These are phyloP conservation scores for Citeromyces siamensis DNA, from an alignment of 1,139 yeast genomes.

Conservation along the genomic window DNA sequence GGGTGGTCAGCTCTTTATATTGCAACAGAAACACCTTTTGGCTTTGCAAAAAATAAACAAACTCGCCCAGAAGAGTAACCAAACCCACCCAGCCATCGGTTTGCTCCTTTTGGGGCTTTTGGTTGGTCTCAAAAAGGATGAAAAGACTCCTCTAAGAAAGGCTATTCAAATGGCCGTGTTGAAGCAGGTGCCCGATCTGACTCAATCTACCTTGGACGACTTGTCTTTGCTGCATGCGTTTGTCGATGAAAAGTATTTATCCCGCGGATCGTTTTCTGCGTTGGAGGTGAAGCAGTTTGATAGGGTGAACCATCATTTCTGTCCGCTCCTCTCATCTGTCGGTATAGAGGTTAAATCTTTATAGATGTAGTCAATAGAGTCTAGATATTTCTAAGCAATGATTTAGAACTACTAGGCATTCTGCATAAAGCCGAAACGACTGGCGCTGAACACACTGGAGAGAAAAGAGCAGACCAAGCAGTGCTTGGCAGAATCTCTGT, in stretches of 20 bases:
- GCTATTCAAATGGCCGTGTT: background rate
- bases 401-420: no score
- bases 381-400: no score
- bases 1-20: background rate
- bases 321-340: background rate
- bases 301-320: background rate
- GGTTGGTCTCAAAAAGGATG: background rate
- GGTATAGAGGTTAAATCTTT: background rate
- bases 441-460: no score
- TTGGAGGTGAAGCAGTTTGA: background rate
- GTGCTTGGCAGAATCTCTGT: no score
- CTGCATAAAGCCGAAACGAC: no score
- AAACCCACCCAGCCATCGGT: background rate
- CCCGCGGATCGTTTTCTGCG: background rate
- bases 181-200: background rate
- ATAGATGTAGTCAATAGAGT: background rate
- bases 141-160: background rate
- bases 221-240: background rate
- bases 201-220: background rate
- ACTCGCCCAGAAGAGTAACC: background rate
- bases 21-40: background rate
- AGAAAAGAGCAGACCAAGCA: no score
- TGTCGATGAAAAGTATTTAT: background rate
- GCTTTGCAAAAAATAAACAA: slow-evolving; percentile 1
- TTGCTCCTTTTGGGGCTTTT: background rate